phyloP scores from a whole-genome alignment of 2,329 filamentous ascomycete genomes.

The Tricladium varicosporioides region DNA sequence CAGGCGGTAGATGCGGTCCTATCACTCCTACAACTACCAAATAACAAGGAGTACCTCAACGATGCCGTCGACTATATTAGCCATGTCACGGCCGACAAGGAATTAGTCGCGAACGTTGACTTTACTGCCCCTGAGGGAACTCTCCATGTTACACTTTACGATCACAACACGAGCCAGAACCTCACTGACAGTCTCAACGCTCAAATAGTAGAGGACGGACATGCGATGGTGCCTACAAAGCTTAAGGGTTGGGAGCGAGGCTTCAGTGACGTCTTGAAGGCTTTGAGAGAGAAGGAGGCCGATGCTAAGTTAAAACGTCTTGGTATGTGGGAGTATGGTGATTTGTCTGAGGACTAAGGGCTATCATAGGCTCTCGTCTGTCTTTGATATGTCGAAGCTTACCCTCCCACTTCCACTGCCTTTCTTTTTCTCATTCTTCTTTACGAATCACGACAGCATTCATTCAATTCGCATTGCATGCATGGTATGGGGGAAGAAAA shows the following conservation, averaged over 20 bases:
- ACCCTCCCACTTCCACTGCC: not conserved
- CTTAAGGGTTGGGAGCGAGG: conserved; percentile 86
- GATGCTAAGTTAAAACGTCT: conserved; percentile 76
- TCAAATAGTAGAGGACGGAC: conserved; percentile 77
- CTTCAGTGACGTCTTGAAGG: conserved; percentile 68
- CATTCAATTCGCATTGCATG: too few relatives aligned
- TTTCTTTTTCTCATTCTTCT: not conserved
- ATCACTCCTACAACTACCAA: conserved; percentile 86
- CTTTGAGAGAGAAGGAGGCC: conserved; percentile 69
- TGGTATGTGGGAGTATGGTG: conserved; percentile 98
- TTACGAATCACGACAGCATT: not conserved
- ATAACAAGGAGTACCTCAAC: conserved; percentile 74
- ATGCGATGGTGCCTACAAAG: conserved; percentile 90
- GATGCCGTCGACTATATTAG: conserved; percentile 77
- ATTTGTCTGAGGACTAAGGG: conserved; percentile 80
- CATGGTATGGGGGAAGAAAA: too few relatives aligned
- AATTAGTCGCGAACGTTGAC: conserved; percentile 89
- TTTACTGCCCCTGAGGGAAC: conserved; percentile 78
- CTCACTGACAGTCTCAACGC: conserved; percentile 83
- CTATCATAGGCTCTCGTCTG: not conserved
- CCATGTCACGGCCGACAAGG: conserved; percentile 70
- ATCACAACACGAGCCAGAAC: conserved; percentile 63
- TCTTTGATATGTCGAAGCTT: not conserved
- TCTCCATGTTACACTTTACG: conserved; percentile 84
- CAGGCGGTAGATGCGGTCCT: conserved; percentile 87